Evolutionary conservation across 805 yeast species (phyloP).

Genomic region (Myxozyma monticola): DNA sequence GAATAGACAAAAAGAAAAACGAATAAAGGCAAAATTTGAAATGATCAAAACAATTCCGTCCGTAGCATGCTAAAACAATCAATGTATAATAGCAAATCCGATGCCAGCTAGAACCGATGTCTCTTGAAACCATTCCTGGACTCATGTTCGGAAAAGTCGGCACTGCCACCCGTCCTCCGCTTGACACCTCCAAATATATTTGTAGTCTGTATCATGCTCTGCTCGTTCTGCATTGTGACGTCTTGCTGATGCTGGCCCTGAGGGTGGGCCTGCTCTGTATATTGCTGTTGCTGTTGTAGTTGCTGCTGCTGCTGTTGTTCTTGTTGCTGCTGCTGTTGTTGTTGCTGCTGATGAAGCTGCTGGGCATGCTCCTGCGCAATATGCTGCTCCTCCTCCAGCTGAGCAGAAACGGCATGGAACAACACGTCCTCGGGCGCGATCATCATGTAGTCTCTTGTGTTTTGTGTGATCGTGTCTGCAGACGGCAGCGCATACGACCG

Average conservation of each 20-base stretch:
- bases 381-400: conserved; percentile 24
- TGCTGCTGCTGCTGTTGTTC: conserved; percentile 3
- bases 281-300: background rate
- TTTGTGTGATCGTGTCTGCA: conserved; percentile 11
- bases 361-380: conserved; percentile 9
- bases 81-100: too few relatives aligned
- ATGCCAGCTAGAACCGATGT: conserved; percentile 5
- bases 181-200: background rate
- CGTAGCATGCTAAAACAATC: too few relatives aligned
- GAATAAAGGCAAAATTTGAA: too few relatives aligned
- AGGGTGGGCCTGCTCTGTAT: background rate
- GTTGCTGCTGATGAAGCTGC: conserved; percentile 4
- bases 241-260: background rate
- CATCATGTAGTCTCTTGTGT: conserved; percentile 20
- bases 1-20: too few relatives aligned
- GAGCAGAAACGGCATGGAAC: conserved; percentile 29
- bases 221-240: background rate
- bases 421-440: conserved; percentile 26
- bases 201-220: background rate
- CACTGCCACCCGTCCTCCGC: conserved; percentile 5
- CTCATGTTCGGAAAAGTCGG: too few relatives aligned
- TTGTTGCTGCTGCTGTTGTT: conserved; percentile 1
- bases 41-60: too few relatives aligned
- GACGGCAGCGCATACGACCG: conserved; percentile 21
- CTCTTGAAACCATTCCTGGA: conserved; percentile 7